phyloP scores from a whole-genome alignment of 768 basidiomycete genomes.

The Bullera alba region DNA sequence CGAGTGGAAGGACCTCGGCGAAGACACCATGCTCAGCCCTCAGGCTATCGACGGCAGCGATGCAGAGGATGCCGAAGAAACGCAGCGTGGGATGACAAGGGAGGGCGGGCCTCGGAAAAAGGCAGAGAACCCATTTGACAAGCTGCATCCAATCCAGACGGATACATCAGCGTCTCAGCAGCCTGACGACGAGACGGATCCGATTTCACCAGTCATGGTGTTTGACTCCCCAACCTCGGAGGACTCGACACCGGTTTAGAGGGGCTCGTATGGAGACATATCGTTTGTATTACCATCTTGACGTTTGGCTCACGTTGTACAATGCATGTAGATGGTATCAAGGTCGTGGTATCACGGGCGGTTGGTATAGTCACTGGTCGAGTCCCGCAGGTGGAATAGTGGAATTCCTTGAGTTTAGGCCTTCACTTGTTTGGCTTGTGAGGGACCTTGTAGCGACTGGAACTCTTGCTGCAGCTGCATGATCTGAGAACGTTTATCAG shows the following conservation, averaged over 20 bases:
- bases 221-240: constrained; percentile 10
- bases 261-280: neutral
- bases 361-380: too few species aligned
- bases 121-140: constrained; percentile 6
- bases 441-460: constrained; percentile 18
- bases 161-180: too few species aligned
- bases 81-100: too few species aligned
- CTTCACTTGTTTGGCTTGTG: constrained; percentile 1
- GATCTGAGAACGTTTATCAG: constrained; percentile 17
- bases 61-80: neutral
- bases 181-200: too few species aligned
- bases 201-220: constrained; percentile 1
- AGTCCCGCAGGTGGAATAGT: too few species aligned
- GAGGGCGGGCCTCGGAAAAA: neutral
- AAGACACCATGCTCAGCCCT: constrained; percentile 2
- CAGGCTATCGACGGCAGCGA: neutral
- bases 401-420: constrained; percentile 3
- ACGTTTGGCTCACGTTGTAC: too few species aligned
- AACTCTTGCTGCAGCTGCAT: constrained; percentile 36
- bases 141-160: constrained; percentile 9
- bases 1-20: constrained; percentile 4
- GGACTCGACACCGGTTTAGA: neutral
- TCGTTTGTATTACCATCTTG: neutral
- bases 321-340: too few species aligned
- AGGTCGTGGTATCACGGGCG: too few species aligned